Base-by-base conservation (phyloP, 768 basidiomycete species). In the Boletellus ananas region DNA sequence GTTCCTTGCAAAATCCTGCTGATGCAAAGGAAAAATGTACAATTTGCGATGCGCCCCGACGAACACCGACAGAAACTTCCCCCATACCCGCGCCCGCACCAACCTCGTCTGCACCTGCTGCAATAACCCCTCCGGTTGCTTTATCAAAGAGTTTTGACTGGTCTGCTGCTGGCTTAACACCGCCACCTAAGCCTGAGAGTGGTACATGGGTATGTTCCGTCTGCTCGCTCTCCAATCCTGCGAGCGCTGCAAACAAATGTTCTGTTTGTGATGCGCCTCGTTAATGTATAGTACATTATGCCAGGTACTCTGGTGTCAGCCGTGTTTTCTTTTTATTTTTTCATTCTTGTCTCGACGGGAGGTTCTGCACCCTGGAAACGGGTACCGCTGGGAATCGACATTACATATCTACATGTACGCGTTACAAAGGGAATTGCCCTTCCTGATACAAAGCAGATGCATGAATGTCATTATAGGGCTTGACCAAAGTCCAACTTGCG, bases 401-500 rank as follows among this genome's bases (percentile, higher is more conserved):
- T 37, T 50, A 55, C 34, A 43, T 36, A 23, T 34, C 40, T 31
- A 46, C 41, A 49, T 21, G 49, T 43, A 51, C 45, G 38, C 20
- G 7, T 8, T 21, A 43, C 38, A 17, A 35, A 17, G 21, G 31
- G 25, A 34, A 14, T 13, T 7, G 8, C 29, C 29, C 29, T 29
- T 11, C 29, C 29, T 29, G 35, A 17, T 18, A 43, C 42, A 31
- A 13, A 27, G 31, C 11, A 14, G 12, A 43, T 7, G 27, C 29
- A 3, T 9, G 17, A 9, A 18, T 18, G 13, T 46, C n/a, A 11
- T 64, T 38, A 60, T 16, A 50, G 34, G 3, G 46, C 72, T 58
- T 78, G 79, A 38, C 79, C 77, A 55, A 91, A 90, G 65, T 91
- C 89, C 45, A 91, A 69, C 48, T 79, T 77, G 25, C 89, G 78